Evolutionary conservation across 2,329 filamentous ascomycete species (phyloP).

Genomic region (Colletotrichum neosansevieriae): DNA sequence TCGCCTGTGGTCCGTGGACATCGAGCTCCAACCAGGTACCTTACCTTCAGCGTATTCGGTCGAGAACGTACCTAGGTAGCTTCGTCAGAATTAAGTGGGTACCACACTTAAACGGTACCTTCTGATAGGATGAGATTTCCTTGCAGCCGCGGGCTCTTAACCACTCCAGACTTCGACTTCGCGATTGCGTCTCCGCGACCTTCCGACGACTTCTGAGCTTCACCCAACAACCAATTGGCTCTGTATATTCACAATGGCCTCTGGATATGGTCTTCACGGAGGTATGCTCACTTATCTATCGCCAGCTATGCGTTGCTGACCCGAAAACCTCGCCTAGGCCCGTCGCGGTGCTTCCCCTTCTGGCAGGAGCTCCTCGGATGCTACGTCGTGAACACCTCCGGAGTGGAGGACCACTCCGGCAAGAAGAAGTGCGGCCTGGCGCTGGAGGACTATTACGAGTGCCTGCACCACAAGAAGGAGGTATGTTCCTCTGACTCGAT

Average conservation of each 20-base stretch:
- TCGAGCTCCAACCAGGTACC: slow-evolving; percentile 17
- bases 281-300: slow-evolving; percentile 61
- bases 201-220: slow-evolving; percentile 33
- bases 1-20: slow-evolving; percentile 2
- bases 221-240: slow-evolving; percentile 46
- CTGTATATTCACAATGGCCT: slow-evolving; percentile 71
- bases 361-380: slow-evolving; percentile 99
- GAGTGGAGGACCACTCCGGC: slow-evolving; percentile 77
- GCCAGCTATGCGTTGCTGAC: slow-evolving; percentile 42
- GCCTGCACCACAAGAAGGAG: slow-evolving; percentile 99
- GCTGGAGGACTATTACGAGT: slow-evolving; percentile 98
- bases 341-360: slow-evolving; percentile 94
- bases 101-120: slow-evolving; percentile 19
- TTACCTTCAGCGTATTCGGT: not conserved
- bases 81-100: slow-evolving; percentile 32
- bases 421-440: slow-evolving; percentile 88
- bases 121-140: slow-evolving; percentile 32
- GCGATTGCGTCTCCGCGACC: slow-evolving; percentile 10
- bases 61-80: slow-evolving; percentile 12
- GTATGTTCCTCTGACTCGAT: slow-evolving; percentile 61
- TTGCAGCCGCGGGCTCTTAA: slow-evolving; percentile 31
- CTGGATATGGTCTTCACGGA: slow-evolving; percentile 84
- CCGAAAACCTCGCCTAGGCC: slow-evolving; percentile 56
- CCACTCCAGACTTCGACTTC: slow-evolving; percentile 21
- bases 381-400: slow-evolving; percentile 92